Evolutionary conservation across 495 filamentous ascomycete genomes (phyloP).

Genomic region (Annulohypoxylon stygium): DNA sequence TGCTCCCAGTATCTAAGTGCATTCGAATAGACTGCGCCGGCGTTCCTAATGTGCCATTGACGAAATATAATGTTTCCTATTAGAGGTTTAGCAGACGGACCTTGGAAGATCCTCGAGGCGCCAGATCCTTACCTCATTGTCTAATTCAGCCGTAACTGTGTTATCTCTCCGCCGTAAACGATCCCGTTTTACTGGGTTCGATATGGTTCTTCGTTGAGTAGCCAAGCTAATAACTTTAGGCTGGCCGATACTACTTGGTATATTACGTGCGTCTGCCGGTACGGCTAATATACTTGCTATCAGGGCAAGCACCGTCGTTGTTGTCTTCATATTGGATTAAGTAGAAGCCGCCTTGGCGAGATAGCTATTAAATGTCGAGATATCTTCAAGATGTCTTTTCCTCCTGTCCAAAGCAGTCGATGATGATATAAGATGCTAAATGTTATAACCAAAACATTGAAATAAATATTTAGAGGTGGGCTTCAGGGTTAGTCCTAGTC

Average conservation of each 20-base stretch:
- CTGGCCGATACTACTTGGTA: conserved; percentile 43
- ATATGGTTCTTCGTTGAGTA: conserved; percentile 57
- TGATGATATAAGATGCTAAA: conserved; percentile 27
- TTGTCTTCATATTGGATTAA: conserved; percentile 33
- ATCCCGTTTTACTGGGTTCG: conserved; percentile 59
- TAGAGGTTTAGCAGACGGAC: conserved; percentile 20
- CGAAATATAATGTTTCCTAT: conserved; percentile 75
- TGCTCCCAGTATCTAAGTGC: conserved; percentile 86
- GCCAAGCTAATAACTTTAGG: conserved; percentile 64
- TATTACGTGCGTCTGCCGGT: conserved; percentile 46
- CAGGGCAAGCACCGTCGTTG: conserved; percentile 35
- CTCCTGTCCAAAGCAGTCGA: conserved; percentile 34
- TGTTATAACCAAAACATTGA: conserved; percentile 39
- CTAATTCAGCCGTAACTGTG: conserved; percentile 56
- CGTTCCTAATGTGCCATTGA: conserved; percentile 79
- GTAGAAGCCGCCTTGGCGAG: conserved; percentile 12
- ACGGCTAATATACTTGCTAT: conserved; percentile 35
- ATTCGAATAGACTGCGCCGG: conserved; percentile 73
- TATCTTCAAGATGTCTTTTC: conserved; percentile 8
- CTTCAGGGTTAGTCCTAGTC: conserved; percentile 21
- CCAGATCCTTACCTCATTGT: conserved; percentile 61
- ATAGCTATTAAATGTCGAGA: background rate
- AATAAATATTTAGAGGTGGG: conserved; percentile 3
- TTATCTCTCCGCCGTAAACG: conserved; percentile 59
- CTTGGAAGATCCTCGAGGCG: conserved; percentile 18